Base-by-base conservation (phyloP, 1,284 basidiomycete genomes). In the Inonotus obliquus region DNA sequence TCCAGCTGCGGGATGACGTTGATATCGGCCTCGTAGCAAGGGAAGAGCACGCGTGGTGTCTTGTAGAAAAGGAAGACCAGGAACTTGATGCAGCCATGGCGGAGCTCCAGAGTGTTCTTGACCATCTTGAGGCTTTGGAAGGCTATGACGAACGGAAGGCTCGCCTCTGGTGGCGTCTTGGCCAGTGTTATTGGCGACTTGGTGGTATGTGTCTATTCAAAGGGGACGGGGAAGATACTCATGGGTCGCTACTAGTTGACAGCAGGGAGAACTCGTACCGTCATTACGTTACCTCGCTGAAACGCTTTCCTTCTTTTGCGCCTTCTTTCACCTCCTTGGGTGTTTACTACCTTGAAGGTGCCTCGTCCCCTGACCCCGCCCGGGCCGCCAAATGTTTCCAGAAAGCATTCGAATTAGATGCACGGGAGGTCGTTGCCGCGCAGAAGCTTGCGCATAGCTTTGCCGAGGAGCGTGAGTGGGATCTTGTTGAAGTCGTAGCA, bases 311-410 rank as follows among this genome's bases (percentile, higher is more conserved):
- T 0, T 80, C 84, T 2, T 98, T 88, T 71, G 95, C 96, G 0
- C 89, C 97, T 0, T 86, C 96, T 0, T 99, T 96, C 73, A 97
- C 96, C 0, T 92, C 94, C 0, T 83, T 99, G 9, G 97, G 97
- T 7, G 79, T 93, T 54, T 96, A 95, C 75, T 99, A 99, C 72
- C 76, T 83, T 19, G 88, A 93, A 57, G 80, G 79, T 58, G 75
- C 83, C 13, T 75, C 79, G 13, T 92, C 94, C 1, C 84, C 87
- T 0, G 96, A 99, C 73, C 84, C 85, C 9, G 83, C 85, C 10
- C 86, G 96, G 47, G 91, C 96, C 1, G 90, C 92, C 17, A 96
- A 96, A 72, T 99, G 97, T 72, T 98, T 98, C 76, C 96, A 99
- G 70, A 98, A 97, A 70, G 97, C 97, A 0, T 98, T 99, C 68